Conservation (phyloP, 2,329 filamentous ascomycete genomes). For the Xylariaceae sp. region DNA sequence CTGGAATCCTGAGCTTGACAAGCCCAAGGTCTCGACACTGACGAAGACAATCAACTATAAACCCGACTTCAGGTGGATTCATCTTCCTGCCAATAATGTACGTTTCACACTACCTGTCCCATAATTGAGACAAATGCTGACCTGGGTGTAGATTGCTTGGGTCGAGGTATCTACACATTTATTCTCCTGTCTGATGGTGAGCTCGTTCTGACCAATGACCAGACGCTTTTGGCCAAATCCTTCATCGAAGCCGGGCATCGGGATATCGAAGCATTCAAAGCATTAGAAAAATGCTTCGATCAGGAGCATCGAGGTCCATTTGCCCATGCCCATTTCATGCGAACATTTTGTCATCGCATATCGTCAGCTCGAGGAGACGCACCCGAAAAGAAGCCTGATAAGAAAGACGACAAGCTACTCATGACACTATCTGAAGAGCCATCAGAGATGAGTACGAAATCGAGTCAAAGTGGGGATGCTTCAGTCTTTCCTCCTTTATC, state of each 20-base stretch:
- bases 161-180: conserved; percentile 44
- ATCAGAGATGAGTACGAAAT: conserved; percentile 21
- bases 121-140: conserved; percentile 18
- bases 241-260: conserved; percentile 62
- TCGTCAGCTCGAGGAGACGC: conserved; percentile 30
- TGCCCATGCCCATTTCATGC: conserved; percentile 61
- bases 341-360: conserved; percentile 55
- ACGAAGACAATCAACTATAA: conserved; percentile 44
- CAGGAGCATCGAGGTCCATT: conserved; percentile 59
- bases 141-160: conserved; percentile 51
- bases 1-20: conserved; percentile 43
- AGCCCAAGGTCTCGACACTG: conserved; percentile 45
- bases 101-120: conserved; percentile 5
- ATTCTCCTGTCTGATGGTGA: neutral
- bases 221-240: conserved; percentile 58
- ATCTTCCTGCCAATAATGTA: conserved; percentile 51
- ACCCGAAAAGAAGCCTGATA: conserved; percentile 23
- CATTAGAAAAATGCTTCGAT: conserved; percentile 58
- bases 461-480: conserved; percentile 15
- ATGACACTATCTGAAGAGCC: conserved; percentile 29
- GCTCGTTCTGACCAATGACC: conserved; percentile 12
- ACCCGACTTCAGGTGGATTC: conserved; percentile 51
- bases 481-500: conserved; percentile 9
- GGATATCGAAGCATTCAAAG: conserved; percentile 64
- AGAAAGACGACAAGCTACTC: conserved; percentile 32